phyloP scores from a whole-genome alignment of 768 basidiomycete genomes.

The Collybia mongolica region DNA sequence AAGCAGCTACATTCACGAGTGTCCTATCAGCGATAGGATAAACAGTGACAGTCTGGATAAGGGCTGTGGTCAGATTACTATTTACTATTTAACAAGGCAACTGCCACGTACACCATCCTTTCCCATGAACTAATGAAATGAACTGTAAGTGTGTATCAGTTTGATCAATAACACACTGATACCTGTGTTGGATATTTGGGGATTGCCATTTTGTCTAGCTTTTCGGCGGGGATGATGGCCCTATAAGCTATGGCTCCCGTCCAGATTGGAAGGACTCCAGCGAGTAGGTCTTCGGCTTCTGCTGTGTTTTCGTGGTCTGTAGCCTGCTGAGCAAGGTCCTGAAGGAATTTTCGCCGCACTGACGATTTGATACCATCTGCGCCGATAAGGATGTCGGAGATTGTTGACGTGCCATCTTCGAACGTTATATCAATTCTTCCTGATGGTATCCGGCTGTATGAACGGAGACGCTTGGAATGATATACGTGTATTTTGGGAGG shows the following conservation, averaged over 20 bases:
- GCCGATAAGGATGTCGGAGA: constrained; percentile 50
- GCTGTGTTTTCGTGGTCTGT: constrained; percentile 4
- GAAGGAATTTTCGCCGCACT: constrained; percentile 24
- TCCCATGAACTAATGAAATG: constrained; percentile 35
- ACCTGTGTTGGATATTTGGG: constrained; percentile 16
- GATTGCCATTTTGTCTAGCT: too few relatives aligned
- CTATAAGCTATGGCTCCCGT: constrained; percentile 40
- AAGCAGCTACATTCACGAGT: constrained; percentile 28
- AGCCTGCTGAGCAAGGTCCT: constrained; percentile 15
- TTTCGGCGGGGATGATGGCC: constrained; percentile 26
- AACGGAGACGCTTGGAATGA: constrained; percentile 40
- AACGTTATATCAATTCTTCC: constrained; percentile 35
- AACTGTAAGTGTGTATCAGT: too few relatives aligned
- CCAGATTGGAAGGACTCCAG: constrained; percentile 28
- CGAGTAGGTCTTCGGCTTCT: constrained; percentile 14
- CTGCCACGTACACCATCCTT: constrained; percentile 25
- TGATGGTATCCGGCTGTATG: constrained; percentile 29
- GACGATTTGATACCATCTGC: constrained; percentile 36
- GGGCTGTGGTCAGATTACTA: too few relatives aligned
- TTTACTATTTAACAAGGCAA: too few relatives aligned
- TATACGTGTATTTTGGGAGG: constrained; percentile 31
- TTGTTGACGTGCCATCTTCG: constrained; percentile 40
- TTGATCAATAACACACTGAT: constrained; percentile 21
- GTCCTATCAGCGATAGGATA: constrained; percentile 32
- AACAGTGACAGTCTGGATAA: constrained; percentile 31